Conservation (phyloP, 495 filamentous ascomycete genomes). For the Achaetomiella virescens region DNA sequence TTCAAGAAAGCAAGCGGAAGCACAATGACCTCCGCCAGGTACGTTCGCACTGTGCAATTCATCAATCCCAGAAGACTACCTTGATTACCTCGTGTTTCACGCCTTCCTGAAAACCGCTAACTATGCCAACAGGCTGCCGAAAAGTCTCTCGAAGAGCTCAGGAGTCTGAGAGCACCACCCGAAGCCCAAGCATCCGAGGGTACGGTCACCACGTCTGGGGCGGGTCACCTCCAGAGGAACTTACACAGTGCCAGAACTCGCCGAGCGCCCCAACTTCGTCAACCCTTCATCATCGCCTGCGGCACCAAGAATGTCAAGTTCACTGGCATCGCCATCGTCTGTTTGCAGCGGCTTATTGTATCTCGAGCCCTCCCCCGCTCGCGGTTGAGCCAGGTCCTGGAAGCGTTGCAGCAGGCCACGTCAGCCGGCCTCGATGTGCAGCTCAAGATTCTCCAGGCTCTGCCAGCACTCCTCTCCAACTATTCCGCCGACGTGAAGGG, state of each 20-base stretch:
- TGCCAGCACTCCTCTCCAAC: constrained; percentile 87
- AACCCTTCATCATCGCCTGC: constrained; percentile 89
- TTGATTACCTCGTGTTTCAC: neutral
- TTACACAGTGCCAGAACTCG: constrained; percentile 58
- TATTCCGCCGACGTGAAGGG: constrained; percentile 77
- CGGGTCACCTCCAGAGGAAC: neutral
- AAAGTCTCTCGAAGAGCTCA: constrained; percentile 86
- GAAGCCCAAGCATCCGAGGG: constrained; percentile 81
- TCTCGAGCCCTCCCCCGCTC: constrained; percentile 66
- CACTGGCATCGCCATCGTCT: constrained; percentile 76
- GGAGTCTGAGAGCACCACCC: constrained; percentile 64
- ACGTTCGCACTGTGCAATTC: constrained; percentile 15
- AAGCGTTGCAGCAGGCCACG: constrained; percentile 78
- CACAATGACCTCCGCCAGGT: constrained; percentile 83
- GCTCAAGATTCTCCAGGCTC: constrained; percentile 87
- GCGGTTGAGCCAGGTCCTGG: constrained; percentile 73
- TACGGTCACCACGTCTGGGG: constrained; percentile 34
- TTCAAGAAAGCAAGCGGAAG: constrained; percentile 93
- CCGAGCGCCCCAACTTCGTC: constrained; percentile 72
- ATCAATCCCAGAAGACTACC: neutral
- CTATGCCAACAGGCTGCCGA: constrained; percentile 66
- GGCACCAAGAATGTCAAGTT: constrained; percentile 82
- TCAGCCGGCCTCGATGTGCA: constrained; percentile 77
- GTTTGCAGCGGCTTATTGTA: constrained; percentile 81
- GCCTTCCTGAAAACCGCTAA: neutral